Evolutionary conservation across 2,329 filamentous ascomycete species (phyloP), one percentile per base, ranked within the genome.

Genomic region (Nemania sp.): DNA sequence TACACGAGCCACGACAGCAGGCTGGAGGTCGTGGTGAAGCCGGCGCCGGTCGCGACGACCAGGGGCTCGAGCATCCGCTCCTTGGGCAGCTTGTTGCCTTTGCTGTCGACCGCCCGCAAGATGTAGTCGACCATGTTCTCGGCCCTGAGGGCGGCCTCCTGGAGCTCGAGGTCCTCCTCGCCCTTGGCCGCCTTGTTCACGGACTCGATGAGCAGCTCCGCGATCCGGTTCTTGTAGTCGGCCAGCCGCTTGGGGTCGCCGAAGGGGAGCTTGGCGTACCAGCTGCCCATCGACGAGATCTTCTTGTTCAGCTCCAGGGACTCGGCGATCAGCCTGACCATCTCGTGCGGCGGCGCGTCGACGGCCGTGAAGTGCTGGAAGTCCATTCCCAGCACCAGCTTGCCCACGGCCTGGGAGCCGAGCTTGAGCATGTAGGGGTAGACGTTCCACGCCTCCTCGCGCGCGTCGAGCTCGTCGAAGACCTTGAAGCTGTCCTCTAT

Each of bases 1-100:
- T 85, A 87, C 40, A 86, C 68, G 1, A 83, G 74, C 85, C 84
- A 87, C 0, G 83, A 84, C 1, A 87, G 75, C 3, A 87, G 77
- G 0, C 83, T 82, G 2, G 79, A 81, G 0, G 82, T 87, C 0
- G 85, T 87, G 1, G 82, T 85, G 74, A 87, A 87, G 18, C 85
- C 85, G 2, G 85, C 85, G 3, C 77, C 84, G 0, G 80, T 83
- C 6, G 79, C 78, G 2, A 86, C 82, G 2, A 85, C 73, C 0
- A 86, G 73, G 0, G 73, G 70, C 59, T 70, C 66, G 34, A 73
- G 62, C 32, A 81, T 71, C n/a, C 78, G 65, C 3, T 76, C 71
- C 37, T 75, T 71, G 0, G 84, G 81, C 0, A 87, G 72, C 60
- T 83, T 82, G 54, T 84, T 77, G 37, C 84, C 84, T 46, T 83